Evolutionary conservation across 2,329 filamentous ascomycete species (phyloP), one percentile per base, ranked within the genome.

Genomic region (Xylaria sp.): DNA sequence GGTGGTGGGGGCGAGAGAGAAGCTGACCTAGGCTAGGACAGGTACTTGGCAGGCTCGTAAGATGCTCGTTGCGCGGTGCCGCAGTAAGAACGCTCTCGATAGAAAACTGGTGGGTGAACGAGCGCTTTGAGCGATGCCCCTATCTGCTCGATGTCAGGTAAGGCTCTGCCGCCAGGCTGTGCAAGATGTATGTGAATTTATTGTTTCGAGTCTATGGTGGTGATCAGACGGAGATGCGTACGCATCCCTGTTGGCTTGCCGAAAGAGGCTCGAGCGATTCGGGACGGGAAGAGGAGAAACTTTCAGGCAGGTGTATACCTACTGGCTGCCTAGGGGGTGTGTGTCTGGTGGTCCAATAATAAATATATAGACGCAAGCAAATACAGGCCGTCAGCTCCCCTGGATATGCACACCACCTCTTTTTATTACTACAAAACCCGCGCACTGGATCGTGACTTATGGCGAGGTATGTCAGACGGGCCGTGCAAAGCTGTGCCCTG

Each of bases 331-430:
- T 26, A 9, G 17, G 17, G 39, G 8, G 44, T 46, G 49, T 50
- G 46, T n/a, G n/a, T n/a, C n/a, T n/a, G n/a, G 44, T 50, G 43
- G 40, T 54, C 29, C 40, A 47, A 34, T 52, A 52, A 55, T 52
- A 61, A 52, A 52, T 40, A 55, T 55, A 46, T 52, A 48, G 48
- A 55, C 50, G 58, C 56, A 58, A 56, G 58, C 58, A 61, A 56
- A 53, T 44, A 49, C 48, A 44, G 16, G 55, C 48, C 51, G 58
- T 58, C 55, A 61, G 55, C 58, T 56, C 52, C 22, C 11, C 11
- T 13, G 29, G 11, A 34, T 13, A 34, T 34, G 53, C 39, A 40
- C 38, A 26, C 37, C 24, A 21, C 44, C 37, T 50, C 49, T 44
- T 37, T 43, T 38, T 50, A 44, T 49, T 54, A 49, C 55, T 54